A percentile compares a stretch with the other conserved stretches of the same genome.
These are phyloP conservation scores for Phytophthora aleatoria DNA, from an alignment of 352 stramenopile genomes.

Conservation along the genomic window DNA sequence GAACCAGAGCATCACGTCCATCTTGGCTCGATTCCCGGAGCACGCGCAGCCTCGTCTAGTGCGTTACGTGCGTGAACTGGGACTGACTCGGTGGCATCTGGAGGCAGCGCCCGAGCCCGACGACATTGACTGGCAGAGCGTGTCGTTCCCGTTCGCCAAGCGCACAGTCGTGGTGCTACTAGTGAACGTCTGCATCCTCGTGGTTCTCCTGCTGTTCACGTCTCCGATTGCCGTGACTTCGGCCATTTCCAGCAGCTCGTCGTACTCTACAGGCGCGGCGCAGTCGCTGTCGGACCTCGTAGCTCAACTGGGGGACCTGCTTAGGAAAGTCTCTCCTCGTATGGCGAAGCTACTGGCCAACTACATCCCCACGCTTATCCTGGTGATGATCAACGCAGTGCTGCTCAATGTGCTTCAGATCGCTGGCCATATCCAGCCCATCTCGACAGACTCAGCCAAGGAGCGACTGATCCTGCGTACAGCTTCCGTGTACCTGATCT, in stretches of 20 bases:
- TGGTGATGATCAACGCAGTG: constrained; percentile 88
- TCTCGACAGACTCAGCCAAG: constrained; percentile 85
- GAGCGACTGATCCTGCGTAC: constrained; percentile 83
- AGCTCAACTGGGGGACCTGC: constrained; percentile 53
- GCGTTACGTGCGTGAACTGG: constrained; percentile 79
- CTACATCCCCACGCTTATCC: constrained; percentile 84
- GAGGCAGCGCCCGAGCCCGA: constrained; percentile 78
- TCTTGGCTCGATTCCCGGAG: constrained; percentile 75
- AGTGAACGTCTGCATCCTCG: constrained; percentile 79
- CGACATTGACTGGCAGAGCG: constrained; percentile 87
- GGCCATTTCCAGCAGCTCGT: constrained; percentile 74
- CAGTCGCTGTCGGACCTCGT: constrained; percentile 76
- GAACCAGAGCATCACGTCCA: constrained; percentile 78
- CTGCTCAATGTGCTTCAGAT: constrained; percentile 85
- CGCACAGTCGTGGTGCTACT: constrained; percentile 69
- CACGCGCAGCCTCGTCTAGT: constrained; percentile 60
- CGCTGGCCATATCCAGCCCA: constrained; percentile 82
- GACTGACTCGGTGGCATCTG: constrained; percentile 79
- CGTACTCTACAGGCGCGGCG: constrained; percentile 63
- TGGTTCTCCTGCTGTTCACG: constrained; percentile 81
- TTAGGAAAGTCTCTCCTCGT: constrained; percentile 70
- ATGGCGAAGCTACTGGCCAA: constrained; percentile 82
- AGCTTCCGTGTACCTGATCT: constrained; percentile 83
- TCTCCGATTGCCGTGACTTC: constrained; percentile 85
- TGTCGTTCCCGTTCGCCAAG: constrained; percentile 84